These are phyloP conservation scores for Coemansia sp. DNA, from an alignment of 192 early-diverging fungal genomes.

Conservation along the genomic window DNA sequence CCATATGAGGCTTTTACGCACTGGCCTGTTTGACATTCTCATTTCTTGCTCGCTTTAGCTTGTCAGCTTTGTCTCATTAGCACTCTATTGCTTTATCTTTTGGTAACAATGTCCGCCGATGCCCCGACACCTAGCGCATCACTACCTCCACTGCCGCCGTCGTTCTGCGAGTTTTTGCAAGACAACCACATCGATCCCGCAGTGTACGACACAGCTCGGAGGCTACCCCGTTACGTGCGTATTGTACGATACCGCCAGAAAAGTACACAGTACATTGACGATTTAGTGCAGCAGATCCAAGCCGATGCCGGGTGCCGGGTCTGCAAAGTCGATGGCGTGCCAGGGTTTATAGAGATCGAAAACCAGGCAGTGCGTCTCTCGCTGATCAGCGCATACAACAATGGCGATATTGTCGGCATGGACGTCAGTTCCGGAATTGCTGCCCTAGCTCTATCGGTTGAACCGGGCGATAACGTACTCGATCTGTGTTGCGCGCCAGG, in stretches of 20 bases:
- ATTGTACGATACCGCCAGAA: constrained; percentile 51
- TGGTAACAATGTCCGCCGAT: not conserved
- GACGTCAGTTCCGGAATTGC: constrained; percentile 89
- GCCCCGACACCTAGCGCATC: not conserved
- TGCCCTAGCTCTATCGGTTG: constrained; percentile 72
- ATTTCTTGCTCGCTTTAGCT: no score
- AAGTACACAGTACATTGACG: constrained; percentile 21
- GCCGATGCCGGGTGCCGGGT: constrained; percentile 58
- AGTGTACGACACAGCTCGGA: constrained; percentile 62
- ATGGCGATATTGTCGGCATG: constrained; percentile 67
- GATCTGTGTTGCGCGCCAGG: constrained; percentile 92
- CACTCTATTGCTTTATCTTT: no score
- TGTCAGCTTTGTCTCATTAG: no score
- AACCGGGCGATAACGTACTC: constrained; percentile 82
- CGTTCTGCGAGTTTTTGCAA: constrained; percentile 70
- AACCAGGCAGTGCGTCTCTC: constrained; percentile 54
- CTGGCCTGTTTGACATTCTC: no score
- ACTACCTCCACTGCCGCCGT: constrained; percentile 49
- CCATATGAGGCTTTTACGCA: no score
- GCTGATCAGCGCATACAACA: constrained; percentile 54
- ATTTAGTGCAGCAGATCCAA: constrained; percentile 43
- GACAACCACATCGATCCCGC: constrained; percentile 69
- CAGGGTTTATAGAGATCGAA: constrained; percentile 63
- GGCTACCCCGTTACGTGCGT: constrained; percentile 80
- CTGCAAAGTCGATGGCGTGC: constrained; percentile 51